Percentiles rank a stretch among this genome's conserved stretches.
Conservation (phyloP, 345 rosid species). For the Gossypium anomalum region DNA sequence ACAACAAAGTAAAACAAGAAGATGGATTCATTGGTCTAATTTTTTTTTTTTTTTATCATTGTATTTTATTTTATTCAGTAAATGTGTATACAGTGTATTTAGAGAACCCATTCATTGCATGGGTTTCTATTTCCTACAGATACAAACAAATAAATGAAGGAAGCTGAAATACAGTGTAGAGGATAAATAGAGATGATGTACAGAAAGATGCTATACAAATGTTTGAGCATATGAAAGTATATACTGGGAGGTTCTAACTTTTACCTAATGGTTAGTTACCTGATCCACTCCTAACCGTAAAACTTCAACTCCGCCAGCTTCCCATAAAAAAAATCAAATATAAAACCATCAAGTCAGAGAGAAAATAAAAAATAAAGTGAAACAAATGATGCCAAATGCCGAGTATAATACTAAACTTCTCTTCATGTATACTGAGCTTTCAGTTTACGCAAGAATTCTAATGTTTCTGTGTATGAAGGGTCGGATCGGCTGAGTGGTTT, state of each 20-base stretch:
- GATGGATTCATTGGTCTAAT: background rate
- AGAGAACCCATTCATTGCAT: slow-evolving; percentile 10
- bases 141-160: background rate
- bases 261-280: background rate
- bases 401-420: slow-evolving; percentile 3
- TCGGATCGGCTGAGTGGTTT: slow-evolving; percentile 77
- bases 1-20: background rate
- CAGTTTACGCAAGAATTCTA: slow-evolving; percentile 64
- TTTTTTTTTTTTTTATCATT: background rate
- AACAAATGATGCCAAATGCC: background rate
- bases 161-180: slow-evolving; percentile 11
- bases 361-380: background rate
- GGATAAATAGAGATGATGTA: background rate
- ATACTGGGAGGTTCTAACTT: background rate
- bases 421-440: slow-evolving; percentile 37
- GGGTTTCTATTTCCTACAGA: slow-evolving; percentile 7
- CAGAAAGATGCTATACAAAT: background rate
- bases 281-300: background rate
- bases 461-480: slow-evolving; percentile 72
- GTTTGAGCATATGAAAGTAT: background rate
- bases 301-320: background rate
- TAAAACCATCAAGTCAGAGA: background rate
- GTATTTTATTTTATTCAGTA: background rate
- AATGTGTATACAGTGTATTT: slow-evolving; percentile 12
- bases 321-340: background rate